phyloP scores from a whole-genome alignment of 2,329 filamentous ascomycete genomes.

The Colletotrichum tanaceti region DNA sequence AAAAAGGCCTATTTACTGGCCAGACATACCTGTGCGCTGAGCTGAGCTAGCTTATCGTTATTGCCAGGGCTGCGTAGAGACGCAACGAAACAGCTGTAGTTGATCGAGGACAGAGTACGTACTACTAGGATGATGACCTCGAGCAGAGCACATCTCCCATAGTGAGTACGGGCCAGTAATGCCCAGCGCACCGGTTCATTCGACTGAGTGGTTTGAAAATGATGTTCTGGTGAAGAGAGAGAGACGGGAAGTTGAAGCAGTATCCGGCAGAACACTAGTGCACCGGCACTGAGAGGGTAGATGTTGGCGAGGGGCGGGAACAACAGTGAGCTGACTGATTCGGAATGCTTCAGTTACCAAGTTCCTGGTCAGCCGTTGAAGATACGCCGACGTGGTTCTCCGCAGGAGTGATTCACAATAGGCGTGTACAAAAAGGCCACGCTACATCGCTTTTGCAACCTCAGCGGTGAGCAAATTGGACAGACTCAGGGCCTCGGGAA shows the following conservation, averaged over 20 bases:
- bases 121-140: no score
- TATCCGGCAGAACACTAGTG: neutral
- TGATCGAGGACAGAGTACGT: neutral
- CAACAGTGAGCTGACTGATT: neutral
- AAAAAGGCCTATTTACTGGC: neutral
- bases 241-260: neutral
- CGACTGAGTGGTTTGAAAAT: neutral
- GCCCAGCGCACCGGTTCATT: slow-evolving; percentile 6
- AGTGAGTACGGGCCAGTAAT: neutral
- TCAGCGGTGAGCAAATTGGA: neutral
- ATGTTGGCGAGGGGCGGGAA: neutral
- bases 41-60: neutral
- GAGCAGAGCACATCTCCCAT: neutral
- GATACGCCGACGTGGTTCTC: neutral
- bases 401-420: neutral
- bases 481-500: no score
- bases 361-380: neutral
- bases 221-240: neutral
- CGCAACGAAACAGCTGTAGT: neutral
- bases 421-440: no score
- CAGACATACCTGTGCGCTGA: neutral
- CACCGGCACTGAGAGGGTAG: no score
- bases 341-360: neutral
- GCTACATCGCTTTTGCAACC: neutral
- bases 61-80: neutral